Evolutionary conservation across 805 yeast species (phyloP), one percentile per base, ranked within the genome.

Genomic region (Saturnispora zaruensis): DNA sequence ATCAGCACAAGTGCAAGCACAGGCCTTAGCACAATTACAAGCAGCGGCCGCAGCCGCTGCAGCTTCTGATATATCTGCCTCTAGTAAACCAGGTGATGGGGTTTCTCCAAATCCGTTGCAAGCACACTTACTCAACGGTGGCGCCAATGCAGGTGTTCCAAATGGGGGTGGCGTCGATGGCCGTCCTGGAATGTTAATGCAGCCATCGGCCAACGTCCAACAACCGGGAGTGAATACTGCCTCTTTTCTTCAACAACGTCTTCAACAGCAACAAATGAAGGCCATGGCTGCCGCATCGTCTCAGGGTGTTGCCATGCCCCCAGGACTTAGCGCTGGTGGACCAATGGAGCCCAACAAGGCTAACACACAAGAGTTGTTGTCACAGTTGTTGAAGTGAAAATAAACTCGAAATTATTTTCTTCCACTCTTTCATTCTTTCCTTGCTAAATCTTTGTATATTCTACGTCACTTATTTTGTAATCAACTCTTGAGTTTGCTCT

Each of bases 111-210:
- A 20, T 13, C 21, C 43, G 38, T 28, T 34, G 26, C 28, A 25
- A 34, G 65, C 55, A 41, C 65, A 57, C 33, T 65, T 64, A 36
- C 64, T 61, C 28, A 57, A 62, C 13, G 40, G 23, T 18, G 21
- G 14, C 18, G 20, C 20, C 3, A 16, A n/a, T 34, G 11, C 20
- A n/a, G 7, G 16, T 16, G 20, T 34, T 34, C 37, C 37, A 34
- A 36, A 18, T 8, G 23, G 23, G 13, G n/a, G 24, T 18, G 13
- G 21, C 3, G 21, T 9, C 20, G 14, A 8, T 18, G 18, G 18
- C 18, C 40, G 40, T 36, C 40, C 40, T 36, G 40, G 40, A 11
- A 36, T 36, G 14, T 23, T 20, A 36, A 36, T 36, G 6, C 40
- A 36, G 4, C 40, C 40, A 41, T 24, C 40, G 25, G 11, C 25